A percentile compares a stretch with the other conserved stretches of the same genome.
These are phyloP conservation scores for Lepidium sativum DNA, from an alignment of 345 rosid species.

Conservation along the genomic window DNA sequence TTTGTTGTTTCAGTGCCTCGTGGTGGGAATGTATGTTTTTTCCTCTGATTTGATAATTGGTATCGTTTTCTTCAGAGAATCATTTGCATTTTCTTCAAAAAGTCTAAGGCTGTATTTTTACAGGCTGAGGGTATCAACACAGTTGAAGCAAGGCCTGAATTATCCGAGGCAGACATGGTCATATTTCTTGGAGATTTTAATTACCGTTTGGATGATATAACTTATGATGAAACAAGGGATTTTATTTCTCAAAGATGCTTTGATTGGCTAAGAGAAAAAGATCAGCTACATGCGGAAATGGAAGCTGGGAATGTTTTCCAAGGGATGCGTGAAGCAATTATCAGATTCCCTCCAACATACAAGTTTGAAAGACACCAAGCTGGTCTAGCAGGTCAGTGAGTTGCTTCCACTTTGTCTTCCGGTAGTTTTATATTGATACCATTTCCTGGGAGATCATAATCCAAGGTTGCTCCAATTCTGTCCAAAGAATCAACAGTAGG, in stretches of 20 bases:
- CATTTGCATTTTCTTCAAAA: neutral
- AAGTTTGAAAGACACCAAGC: constrained; percentile 63
- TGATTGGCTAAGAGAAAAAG: constrained; percentile 81
- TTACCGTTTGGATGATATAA: constrained; percentile 69
- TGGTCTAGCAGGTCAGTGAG: constrained; percentile 61
- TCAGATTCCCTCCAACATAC: constrained; percentile 78
- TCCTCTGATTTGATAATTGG: neutral
- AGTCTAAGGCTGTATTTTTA: neutral
- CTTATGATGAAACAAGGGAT: constrained; percentile 85
- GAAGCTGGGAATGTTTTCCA: constrained; percentile 73
- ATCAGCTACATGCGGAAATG: constrained; percentile 77
- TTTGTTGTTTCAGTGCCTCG: constrained; percentile 52
- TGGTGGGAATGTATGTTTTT: constrained; percentile 45
- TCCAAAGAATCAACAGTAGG: neutral
- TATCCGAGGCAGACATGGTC: constrained; percentile 76
- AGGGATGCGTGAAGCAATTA: constrained; percentile 81
- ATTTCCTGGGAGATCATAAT: neutral
- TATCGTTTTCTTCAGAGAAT: constrained; percentile 9
- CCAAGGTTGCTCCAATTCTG: neutral
- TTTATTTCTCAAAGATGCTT: constrained; percentile 71
- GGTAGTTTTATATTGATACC: neutral
- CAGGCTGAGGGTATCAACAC: constrained; percentile 41
- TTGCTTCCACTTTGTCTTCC: neutral
- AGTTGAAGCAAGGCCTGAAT: constrained; percentile 50
- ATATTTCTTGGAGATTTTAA: constrained; percentile 80